phyloP scores from a whole-genome alignment of 257 asterid genomes.

The Rehmannia glutinosa region DNA sequence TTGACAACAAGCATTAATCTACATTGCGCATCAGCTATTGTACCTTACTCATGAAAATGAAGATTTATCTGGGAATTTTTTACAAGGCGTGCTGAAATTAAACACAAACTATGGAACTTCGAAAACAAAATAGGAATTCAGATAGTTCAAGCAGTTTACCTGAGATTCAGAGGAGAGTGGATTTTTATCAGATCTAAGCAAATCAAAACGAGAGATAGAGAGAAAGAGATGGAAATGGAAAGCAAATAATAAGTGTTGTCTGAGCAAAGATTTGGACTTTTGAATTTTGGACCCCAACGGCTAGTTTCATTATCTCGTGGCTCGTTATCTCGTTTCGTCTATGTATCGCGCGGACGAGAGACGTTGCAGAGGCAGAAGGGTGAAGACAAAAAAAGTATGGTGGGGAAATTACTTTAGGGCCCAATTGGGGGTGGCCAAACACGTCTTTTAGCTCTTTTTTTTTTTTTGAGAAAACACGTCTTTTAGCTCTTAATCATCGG shows the following conservation, averaged over 20 bases:
- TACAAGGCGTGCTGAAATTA: background rate
- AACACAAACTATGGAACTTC: background rate
- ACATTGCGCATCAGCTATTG: slow-evolving; percentile 7
- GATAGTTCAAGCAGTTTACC: slow-evolving; percentile 17
- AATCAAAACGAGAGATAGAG: slow-evolving; percentile 17
- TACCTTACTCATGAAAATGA: background rate
- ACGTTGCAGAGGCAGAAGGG: too few species aligned
- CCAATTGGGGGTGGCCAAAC: background rate
- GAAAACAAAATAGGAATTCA: background rate
- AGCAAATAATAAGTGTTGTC: slow-evolving; percentile 5
- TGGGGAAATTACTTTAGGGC: too few species aligned
- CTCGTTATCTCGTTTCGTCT: slow-evolving; percentile 10
- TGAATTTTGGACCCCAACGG: slow-evolving; percentile 51
- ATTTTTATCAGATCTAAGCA: slow-evolving; percentile 14
- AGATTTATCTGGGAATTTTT: background rate
- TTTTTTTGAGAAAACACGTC: too few species aligned
- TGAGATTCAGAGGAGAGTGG: slow-evolving; percentile 10
- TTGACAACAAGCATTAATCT: background rate
- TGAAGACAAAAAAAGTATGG: too few species aligned
- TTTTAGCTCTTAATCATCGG: too few species aligned
- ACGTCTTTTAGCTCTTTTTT: too few species aligned
- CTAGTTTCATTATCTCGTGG: slow-evolving; percentile 42
- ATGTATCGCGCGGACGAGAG: background rate
- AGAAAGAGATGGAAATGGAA: slow-evolving; percentile 15
- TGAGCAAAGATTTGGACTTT: slow-evolving; percentile 22